Evolutionary conservation across 805 yeast genomes (phyloP).

Genomic region (Trichomonascus vanleenenianus): DNA sequence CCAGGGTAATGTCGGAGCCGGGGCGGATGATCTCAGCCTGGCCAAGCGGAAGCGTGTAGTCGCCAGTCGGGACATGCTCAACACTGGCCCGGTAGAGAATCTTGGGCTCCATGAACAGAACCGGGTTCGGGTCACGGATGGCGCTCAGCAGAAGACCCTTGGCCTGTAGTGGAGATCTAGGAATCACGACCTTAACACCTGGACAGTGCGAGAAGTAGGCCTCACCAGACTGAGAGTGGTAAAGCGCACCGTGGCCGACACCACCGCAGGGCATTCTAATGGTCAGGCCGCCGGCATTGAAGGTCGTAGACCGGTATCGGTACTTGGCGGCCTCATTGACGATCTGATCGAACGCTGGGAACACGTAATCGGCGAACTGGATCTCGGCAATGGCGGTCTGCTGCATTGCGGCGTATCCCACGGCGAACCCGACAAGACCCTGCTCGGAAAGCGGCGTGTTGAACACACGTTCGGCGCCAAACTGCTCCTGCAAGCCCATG

Average conservation of each 20-base stretch:
- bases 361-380: constrained; percentile 94
- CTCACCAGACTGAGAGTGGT: constrained; percentile 89
- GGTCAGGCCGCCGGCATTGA: constrained; percentile 83
- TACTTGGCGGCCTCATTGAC: constrained; percentile 95
- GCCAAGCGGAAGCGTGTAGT: constrained; percentile 78
- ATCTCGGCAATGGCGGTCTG: constrained; percentile 89
- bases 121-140: constrained; percentile 93
- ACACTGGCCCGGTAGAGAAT: constrained; percentile 76
- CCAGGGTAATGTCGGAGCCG: constrained; percentile 76
- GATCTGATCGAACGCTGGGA: constrained; percentile 94
- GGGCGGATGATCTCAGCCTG: constrained; percentile 79
- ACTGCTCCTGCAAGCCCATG: constrained; percentile 80
- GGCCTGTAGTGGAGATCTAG: constrained; percentile 84
- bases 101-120: constrained; percentile 86
- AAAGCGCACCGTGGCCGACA: constrained; percentile 96
- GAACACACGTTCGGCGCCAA: constrained; percentile 78
- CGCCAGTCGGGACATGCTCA: constrained; percentile 76
- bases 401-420: constrained; percentile 83
- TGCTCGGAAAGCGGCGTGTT: constrained; percentile 94
- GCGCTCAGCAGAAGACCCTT: constrained; percentile 87
- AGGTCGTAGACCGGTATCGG: constrained; percentile 87
- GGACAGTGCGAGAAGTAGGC: constrained; percentile 95
- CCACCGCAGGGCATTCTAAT: constrained; percentile 97
- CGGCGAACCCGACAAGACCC: constrained; percentile 85
- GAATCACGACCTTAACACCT: constrained; percentile 85